A percentile compares a stretch with the other conserved stretches of the same genome.
Conservation (phyloP, 2,329 filamentous ascomycete genomes). For the Chaetomium olivaceum region DNA sequence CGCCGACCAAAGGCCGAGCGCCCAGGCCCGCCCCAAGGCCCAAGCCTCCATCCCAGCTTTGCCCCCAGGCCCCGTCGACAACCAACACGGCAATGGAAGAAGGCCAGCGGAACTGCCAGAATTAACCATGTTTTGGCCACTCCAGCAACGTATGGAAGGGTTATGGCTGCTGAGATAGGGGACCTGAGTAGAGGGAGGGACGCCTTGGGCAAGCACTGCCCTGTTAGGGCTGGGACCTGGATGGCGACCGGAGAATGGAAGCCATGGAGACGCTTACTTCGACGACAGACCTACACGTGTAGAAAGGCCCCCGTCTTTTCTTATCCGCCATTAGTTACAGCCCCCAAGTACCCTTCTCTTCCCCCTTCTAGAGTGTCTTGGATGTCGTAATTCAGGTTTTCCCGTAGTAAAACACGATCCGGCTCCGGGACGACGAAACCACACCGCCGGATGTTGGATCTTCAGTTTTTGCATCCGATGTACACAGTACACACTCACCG, state of each 20-base stretch:
- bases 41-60: too few species aligned
- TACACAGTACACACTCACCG: neutral
- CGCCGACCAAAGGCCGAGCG: constrained; percentile 10
- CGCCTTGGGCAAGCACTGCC: neutral
- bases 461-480: neutral
- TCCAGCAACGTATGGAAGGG: neutral
- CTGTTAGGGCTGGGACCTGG: neutral
- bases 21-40: neutral
- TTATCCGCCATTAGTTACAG: neutral
- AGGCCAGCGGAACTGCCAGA: neutral
- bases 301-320: neutral
- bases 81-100: neutral
- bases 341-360: neutral
- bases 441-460: neutral
- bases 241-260: neutral
- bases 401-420: neutral
- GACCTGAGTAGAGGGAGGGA: neutral
- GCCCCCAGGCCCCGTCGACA: neutral
- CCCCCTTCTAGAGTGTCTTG: constrained; percentile 6
- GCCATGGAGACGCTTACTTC: neutral
- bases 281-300: neutral
- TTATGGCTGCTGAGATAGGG: neutral
- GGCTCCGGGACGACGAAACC: neutral
- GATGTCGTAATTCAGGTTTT: constrained; percentile 6
- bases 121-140: neutral